Evolutionary conservation across 441 rosid species (phyloP), one percentile per base, ranked within the genome.

Genomic region (Adansonia rubrostipa): DNA sequence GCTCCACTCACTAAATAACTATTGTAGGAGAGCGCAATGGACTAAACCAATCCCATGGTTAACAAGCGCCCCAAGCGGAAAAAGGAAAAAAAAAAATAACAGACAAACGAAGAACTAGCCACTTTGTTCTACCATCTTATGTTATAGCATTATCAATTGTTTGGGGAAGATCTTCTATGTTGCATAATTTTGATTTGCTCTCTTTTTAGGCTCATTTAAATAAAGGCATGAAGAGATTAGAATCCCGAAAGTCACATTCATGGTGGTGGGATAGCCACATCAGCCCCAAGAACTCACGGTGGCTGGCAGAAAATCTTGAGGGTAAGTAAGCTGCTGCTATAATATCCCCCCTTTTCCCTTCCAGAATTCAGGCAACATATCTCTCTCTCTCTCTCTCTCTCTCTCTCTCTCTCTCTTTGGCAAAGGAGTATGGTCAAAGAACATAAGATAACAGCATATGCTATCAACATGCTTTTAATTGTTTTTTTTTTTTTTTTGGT

Each of bases 251-350:
- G 86, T 91, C 97, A 57, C 93, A 94, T 79, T 91, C 96, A 50
- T 94, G 97, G 98, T 93, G 96, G 98, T 92, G 98, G 99, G 97
- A 96, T 86, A 88, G 98, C 82, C 98, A 96, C 77, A 86, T 89
- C 74, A 84, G 86, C 82, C 88, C 94, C 81, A 96, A 89, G 87
- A 96, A 93, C 82, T 92, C 97, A 1, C 92, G 81, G 83, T 94
- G 99, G 95, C 97, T 94, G 36, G 85, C 96, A 5, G 97, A 96
- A 74, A 96, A 93, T 89, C 95, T 93, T 2, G 95, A 93, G 62
- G 95, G 98, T 94, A 91, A 78, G 84, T n/a, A 63, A 44, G 57
- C 3, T 47, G n/a, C 17, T 13, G 10, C 36, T 69, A 47, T 48
- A n/a, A 56, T 20, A 6, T 33, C 61, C 62, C 62, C 24, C 20